Conservation (phyloP, 768 basidiomycete genomes). For the Rhizopogon rudus region DNA sequence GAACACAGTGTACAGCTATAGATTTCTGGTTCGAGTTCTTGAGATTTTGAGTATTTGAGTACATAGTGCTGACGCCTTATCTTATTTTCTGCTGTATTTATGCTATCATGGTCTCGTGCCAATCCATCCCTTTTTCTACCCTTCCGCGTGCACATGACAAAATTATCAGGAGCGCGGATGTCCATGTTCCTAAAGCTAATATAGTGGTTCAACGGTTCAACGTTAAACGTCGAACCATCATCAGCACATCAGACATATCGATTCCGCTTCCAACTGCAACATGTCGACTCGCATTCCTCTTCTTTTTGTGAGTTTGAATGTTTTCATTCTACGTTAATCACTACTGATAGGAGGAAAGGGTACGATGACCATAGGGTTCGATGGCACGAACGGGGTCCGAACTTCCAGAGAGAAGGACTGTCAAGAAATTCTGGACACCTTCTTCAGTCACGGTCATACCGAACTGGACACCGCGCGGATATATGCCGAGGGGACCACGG, state of each 20-base stretch:
- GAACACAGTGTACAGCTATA: too few relatives aligned
- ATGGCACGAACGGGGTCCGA: constrained; percentile 38
- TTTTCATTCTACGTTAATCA: background rate
- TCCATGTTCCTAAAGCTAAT: background rate
- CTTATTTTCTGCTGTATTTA: background rate
- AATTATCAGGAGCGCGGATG: background rate
- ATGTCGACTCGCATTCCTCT: constrained; percentile 6
- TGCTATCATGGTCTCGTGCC: background rate
- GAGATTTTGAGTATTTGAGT: background rate
- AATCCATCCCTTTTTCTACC: too few relatives aligned
- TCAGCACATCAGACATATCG: background rate
- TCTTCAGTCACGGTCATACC: constrained; percentile 35
- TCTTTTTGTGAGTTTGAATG: background rate
- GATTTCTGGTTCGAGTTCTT: too few relatives aligned
- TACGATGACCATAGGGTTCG: constrained; percentile 42
- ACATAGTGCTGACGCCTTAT: background rate
- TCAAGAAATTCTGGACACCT: constrained; percentile 42
- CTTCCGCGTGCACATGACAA: background rate
- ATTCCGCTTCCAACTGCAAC: background rate
- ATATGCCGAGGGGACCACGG: constrained; percentile 52
- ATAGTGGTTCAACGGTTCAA: background rate
- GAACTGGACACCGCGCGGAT: constrained; percentile 49
- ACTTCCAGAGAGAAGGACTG: constrained; percentile 29
- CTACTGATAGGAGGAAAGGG: constrained; percentile 26
- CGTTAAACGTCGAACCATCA: background rate